Conservation (phyloP, 768 basidiomycete species). For the Termitomyces sp. region DNA sequence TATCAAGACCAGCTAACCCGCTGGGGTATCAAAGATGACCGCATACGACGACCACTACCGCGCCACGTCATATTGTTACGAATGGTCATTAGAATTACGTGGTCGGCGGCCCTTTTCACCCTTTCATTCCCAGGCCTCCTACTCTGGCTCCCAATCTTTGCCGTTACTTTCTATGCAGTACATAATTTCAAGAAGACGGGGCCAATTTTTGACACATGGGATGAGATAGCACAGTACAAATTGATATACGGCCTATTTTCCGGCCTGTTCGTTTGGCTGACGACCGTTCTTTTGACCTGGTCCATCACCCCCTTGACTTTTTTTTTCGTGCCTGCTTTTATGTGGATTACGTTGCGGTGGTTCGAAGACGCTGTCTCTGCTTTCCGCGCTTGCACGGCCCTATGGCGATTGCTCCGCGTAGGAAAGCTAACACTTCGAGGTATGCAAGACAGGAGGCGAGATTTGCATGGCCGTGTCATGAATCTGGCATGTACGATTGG, state of each 20-base stretch:
- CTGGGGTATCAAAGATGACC: conserved; percentile 80
- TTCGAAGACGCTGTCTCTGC: conserved; percentile 79
- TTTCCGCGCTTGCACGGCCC: conserved; percentile 64
- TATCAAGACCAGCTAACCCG: conserved; percentile 69
- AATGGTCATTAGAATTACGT: conserved; percentile 56
- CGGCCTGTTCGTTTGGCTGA: conserved; percentile 62
- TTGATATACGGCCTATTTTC: conserved; percentile 77
- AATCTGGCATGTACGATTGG: conserved; percentile 52
- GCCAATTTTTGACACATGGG: conserved; percentile 81
- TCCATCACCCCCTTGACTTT: conserved; percentile 54
- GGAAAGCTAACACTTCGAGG: conserved; percentile 50
- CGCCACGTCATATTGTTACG: conserved; percentile 53
- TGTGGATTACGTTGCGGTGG: conserved; percentile 92
- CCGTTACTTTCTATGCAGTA: conserved; percentile 62
- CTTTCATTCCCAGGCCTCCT: conserved; percentile 71
- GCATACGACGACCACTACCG: conserved; percentile 61
- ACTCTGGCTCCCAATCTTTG: conserved; percentile 81
- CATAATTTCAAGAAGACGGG: conserved; percentile 77
- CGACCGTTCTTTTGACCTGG: conserved; percentile 49
- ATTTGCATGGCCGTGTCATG: conserved; percentile 62
- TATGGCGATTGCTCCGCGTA: conserved; percentile 56
- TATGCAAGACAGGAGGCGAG: conserved; percentile 47
- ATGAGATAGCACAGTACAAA: conserved; percentile 88
- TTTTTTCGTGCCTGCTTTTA: conserved; percentile 59
- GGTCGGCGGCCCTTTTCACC: conserved; percentile 55